Base-by-base conservation (phyloP, 768 basidiomycete genomes). In the Neoboletus subvelutipes region DNA sequence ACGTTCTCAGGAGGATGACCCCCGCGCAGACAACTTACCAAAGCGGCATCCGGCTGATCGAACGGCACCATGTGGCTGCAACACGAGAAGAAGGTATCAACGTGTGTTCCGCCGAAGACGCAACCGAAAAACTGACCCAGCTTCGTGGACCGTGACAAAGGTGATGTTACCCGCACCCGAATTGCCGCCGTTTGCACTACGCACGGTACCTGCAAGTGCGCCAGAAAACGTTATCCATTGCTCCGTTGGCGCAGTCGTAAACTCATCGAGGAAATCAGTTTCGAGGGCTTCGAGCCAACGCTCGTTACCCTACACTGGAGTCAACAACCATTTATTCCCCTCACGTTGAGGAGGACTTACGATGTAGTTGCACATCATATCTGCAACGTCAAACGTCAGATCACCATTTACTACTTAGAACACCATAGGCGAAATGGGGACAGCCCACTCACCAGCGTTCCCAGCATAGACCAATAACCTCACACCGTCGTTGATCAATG, bases 391-490 rank as follows among this genome's bases (percentile, higher is more conserved):
- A 28, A 34, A 61, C 40, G 64, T 66, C 61, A 61, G 68, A 28
- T 17, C 31, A 50, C n/a, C 24, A 40, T 7, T 40, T 26, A 58
- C 20, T 40, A 60, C 22, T n/a, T 22, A 17, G 39, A 55, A 33
- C 29, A 55, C 9, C 3, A 56, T 6, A 54, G 9, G 37, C 9
- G 15, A 42, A 31, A 13, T 24, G 24, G 11, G 39, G 6, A 24
- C 4, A 18, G 29, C 18, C 29, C 20, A 77, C 83, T 59, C 62
- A 87, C 88, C 78, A 65, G 90, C 89, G 61, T 89, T 87, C 20
- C 90, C 94, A 57, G 94, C 93, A 67, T 97, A 98, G 42, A 98
- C 85, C 31, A 98, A 75, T 43, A 99, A 73, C 53, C 92, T 77
- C 37, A 99, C 78, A 6, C 94, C 95, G 39, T 85, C 83, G 49